Evolutionary conservation across 148 eudicot genomes (phyloP).

Genomic region (Camellia sinensis): DNA sequence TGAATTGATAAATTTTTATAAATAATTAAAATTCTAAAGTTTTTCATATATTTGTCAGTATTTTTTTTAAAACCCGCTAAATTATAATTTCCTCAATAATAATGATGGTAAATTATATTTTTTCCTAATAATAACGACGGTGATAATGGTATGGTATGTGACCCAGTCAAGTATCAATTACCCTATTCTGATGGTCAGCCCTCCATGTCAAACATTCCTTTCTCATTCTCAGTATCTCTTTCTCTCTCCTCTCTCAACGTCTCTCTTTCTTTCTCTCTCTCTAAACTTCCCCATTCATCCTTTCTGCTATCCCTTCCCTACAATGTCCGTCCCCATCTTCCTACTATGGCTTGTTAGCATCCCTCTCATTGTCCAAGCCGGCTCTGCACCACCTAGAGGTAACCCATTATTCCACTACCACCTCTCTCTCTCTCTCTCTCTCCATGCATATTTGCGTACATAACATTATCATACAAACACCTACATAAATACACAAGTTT

Average conservation of each 20-base stretch:
- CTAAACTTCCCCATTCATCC: not conserved
- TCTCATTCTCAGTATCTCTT: not conserved
- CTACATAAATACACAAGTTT: not conserved
- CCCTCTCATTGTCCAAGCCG: slow-evolving; percentile 15
- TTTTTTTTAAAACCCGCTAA: too few relatives aligned
- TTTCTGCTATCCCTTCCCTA: not conserved
- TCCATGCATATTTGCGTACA: too few relatives aligned
- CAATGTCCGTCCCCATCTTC: slow-evolving; percentile 26
- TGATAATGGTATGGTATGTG: too few relatives aligned
- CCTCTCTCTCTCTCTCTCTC: not conserved
- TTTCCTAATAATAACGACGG: too few relatives aligned
- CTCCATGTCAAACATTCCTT: slow-evolving; percentile 9
- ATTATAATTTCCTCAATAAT: too few relatives aligned
- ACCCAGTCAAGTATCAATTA: slow-evolving; percentile 6
- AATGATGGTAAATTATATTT: too few relatives aligned
- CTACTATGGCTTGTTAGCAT: slow-evolving; percentile 26
- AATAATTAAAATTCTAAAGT: too few relatives aligned
- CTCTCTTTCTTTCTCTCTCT: slow-evolving; percentile 13
- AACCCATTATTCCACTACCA: too few relatives aligned
- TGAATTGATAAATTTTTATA: too few relatives aligned
- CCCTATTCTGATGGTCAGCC: slow-evolving; percentile 9
- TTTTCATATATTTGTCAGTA: too few relatives aligned
- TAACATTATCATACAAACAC: not conserved
- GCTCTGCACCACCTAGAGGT: slow-evolving; percentile 16
- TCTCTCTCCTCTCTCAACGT: too few relatives aligned